Base-by-base conservation (phyloP, 1,284 basidiomycete species). In the Sporisorium scitamineum region DNA sequence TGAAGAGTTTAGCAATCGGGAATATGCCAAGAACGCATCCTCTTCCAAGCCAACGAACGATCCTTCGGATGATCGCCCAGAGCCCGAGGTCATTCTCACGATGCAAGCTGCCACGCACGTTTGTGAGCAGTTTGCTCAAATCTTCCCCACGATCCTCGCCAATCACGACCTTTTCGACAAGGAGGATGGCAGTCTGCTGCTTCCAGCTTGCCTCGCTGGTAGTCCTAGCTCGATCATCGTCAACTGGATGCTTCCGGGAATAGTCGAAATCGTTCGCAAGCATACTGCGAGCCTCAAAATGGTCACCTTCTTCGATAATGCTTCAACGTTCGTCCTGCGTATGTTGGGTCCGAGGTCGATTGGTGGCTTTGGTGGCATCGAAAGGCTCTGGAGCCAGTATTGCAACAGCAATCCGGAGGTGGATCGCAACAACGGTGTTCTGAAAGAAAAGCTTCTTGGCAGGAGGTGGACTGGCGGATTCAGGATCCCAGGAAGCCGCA, bases 21-120 rank as follows among this genome's bases (percentile, higher is more conserved):
- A 54, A 31, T 18, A 24, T 24, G 54, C 54, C 54, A 51, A 45
- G 11, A n/a, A 39, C 9, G 42, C 54, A 9, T 20, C 27, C 3
- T 32, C 52, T 13, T 26, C 52, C 34, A 41, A 24, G 3, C 20
- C 52, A 18, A 39, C 52, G 5, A 31, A 31, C 31, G 31, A 31
- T 31, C 31, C 31, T 31, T 31, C 31, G 31, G 37, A 32, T 39
- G 39, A 51, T 24, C 31, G 56, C 24, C 42, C 26, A 9, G 56
- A 58, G 34, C 56, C 56, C 20, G 56, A 58, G 47, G 56, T 58
- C 16, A 37, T 58, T 45, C 56, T 58, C 20, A 58, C 56, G 18
- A 58, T 58, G 56, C 56, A 58, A 18, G 56, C 56, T 45, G 56
- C 56, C 11, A 45, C 44, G 18, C 22, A 26, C 3, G 24, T 58